These are phyloP conservation scores for Kluyveromyces lactis DNA, from an alignment of 805 yeast species.

Conservation along the genomic window DNA sequence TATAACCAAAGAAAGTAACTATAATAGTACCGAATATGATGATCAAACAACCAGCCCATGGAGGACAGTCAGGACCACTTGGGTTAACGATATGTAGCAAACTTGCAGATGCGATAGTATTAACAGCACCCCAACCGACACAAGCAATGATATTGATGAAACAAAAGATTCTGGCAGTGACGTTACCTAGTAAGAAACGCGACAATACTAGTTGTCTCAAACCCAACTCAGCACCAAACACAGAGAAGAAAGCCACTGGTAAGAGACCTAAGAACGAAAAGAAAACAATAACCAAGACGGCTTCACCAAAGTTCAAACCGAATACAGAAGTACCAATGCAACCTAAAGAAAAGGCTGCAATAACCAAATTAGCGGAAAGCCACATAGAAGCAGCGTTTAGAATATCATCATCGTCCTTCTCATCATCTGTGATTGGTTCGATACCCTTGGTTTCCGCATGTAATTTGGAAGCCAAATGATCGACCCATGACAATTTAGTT, in stretches of 20 bases:
- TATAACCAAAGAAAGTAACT: constrained; percentile 79
- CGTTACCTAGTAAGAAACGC: constrained; percentile 68
- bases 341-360: constrained; percentile 77
- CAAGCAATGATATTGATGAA: constrained; percentile 74
- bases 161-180: constrained; percentile 68
- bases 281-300: constrained; percentile 57
- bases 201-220: constrained; percentile 82
- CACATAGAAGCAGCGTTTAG: constrained; percentile 79
- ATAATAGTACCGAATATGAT: constrained; percentile 58
- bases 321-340: constrained; percentile 57
- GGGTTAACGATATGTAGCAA: constrained; percentile 67
- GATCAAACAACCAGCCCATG: constrained; percentile 85
- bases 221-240: constrained; percentile 78
- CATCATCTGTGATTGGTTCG: constrained; percentile 72
- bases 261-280: constrained; percentile 65
- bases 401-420: constrained; percentile 58
- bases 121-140: constrained; percentile 94
- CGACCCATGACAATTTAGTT: constrained; percentile 16
- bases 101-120: constrained; percentile 84
- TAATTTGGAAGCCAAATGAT: constrained; percentile 19
- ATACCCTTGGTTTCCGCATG: constrained; percentile 65
- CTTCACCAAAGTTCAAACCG: constrained; percentile 65
- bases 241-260: constrained; percentile 77
- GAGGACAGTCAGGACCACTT: constrained; percentile 50
- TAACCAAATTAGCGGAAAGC: constrained; percentile 83